Percentiles rank a stretch among this genome's conserved stretches.
Conservation (phyloP, 768 basidiomycete species). For the Auriculariales sp. region DNA sequence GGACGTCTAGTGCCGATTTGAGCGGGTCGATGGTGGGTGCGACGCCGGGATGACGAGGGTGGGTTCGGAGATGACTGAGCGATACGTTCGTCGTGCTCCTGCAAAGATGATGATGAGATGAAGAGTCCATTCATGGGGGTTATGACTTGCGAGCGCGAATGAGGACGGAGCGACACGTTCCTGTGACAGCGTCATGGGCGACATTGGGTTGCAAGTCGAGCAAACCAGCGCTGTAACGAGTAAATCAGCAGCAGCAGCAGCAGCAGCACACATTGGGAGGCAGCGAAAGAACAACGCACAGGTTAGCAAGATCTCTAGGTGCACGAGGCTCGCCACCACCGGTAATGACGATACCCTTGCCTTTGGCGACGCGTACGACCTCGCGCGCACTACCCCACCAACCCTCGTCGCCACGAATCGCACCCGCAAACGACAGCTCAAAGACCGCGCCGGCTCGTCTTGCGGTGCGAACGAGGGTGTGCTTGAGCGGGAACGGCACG, state of each 20-base stretch:
- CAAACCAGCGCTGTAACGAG: constrained; percentile 36
- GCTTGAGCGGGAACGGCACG: constrained; percentile 68
- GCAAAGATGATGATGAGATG: neutral
- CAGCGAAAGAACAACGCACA: constrained; percentile 32
- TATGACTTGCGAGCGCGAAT: constrained; percentile 53
- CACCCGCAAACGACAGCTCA: constrained; percentile 66
- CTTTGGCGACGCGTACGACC: constrained; percentile 65
- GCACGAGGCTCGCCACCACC: constrained; percentile 55
- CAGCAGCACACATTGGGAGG: neutral
- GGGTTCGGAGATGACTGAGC: constrained; percentile 67
- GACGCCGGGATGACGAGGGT: constrained; percentile 34
- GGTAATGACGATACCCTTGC: constrained; percentile 59
- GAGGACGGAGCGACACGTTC: constrained; percentile 48
- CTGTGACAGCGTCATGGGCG: constrained; percentile 47
- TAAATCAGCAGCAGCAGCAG: neutral
- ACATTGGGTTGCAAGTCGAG: constrained; percentile 55
- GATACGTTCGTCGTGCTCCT: constrained; percentile 75
- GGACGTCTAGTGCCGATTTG: neutral
- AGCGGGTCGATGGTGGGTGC: neutral
- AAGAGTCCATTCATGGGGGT: neutral
- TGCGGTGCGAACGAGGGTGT: constrained; percentile 69
- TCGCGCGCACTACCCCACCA: constrained; percentile 78
- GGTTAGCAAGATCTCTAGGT: constrained; percentile 59
- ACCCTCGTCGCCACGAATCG: constrained; percentile 52
- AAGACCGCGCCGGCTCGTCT: constrained; percentile 73